Conservation (phyloP, 768 basidiomycete genomes). For the Serendipita vermifera region DNA sequence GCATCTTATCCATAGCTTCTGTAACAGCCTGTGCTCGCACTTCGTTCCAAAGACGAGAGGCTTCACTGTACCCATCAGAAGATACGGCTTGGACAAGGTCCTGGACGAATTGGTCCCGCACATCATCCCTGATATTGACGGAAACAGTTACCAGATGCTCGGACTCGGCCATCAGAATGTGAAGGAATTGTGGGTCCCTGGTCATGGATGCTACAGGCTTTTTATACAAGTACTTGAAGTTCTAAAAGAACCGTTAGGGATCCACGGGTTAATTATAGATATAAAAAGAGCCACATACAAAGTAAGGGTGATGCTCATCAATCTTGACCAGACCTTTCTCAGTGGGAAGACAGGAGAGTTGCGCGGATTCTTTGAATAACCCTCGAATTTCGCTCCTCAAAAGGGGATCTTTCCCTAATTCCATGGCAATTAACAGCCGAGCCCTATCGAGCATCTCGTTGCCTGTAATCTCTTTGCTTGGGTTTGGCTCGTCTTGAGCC, state of each 20-base stretch:
- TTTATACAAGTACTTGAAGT: constrained; percentile 84
- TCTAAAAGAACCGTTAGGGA: constrained; percentile 36
- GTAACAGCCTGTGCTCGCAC: constrained; percentile 67
- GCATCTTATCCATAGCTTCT: constrained; percentile 62
- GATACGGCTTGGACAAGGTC: constrained; percentile 68
- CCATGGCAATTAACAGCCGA: constrained; percentile 73
- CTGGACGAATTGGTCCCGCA: constrained; percentile 55
- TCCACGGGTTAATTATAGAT: no score
- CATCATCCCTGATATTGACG: constrained; percentile 50
- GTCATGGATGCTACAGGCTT: constrained; percentile 64
- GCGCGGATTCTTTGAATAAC: constrained; percentile 58
- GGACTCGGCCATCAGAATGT: constrained; percentile 83
- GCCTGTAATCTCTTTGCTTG: constrained; percentile 39
- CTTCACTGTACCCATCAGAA: constrained; percentile 73
- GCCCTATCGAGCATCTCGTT: constrained; percentile 63
- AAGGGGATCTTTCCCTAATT: constrained; percentile 85
- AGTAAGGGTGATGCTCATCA: constrained; percentile 34
- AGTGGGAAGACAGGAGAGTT: constrained; percentile 71
- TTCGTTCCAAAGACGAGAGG: constrained; percentile 83
- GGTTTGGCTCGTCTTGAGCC: constrained; percentile 22
- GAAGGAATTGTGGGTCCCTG: constrained; percentile 66
- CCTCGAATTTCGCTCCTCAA: constrained; percentile 67
- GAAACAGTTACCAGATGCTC: constrained; percentile 72
- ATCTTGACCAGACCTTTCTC: constrained; percentile 55
- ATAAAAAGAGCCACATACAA: constrained; percentile 23